Evolutionary conservation across 1,139 yeast genomes (phyloP), one percentile per base, ranked within the genome.

Genomic region (Yamadazyma triangularis): DNA sequence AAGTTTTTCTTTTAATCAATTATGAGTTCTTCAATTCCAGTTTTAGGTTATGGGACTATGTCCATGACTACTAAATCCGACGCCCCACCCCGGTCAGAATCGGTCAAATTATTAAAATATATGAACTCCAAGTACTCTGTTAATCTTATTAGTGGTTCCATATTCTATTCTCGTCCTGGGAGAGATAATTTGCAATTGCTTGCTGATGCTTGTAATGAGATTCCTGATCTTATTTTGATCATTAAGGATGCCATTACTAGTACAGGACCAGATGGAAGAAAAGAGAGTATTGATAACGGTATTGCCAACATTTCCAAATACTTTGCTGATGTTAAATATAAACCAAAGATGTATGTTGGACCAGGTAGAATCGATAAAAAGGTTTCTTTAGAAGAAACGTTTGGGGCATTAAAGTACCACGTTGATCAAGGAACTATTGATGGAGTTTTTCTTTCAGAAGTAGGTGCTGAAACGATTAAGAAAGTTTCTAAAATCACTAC

Each of bases 371-470:
- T 82, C 24, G 88, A 82, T 45, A 56, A 57, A 5, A 57, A 49
- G 0, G 64, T 58, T 24, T 70, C 79, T 2, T 54, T 66, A 28
- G 73, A 70, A 15, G 70, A 75, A 21, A 67, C 79, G 0, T 55
- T 79, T 28, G 59, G 62, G 13, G 67, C 67, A 34, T 60, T 79
- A 37, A 61, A 68, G 30, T 76, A 74, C 20, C 69, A 61, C 39
- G 70, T 79, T 18, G 69, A 75, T 30, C 45, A 56, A 8, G 87
- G 87, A 12, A 60, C 56, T 22, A 66, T 85, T 41, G 79, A 76
- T 33, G 87, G 83, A 9, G 70, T 82, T 35, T 79, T 85, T 0
- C 59, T 87, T 30, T 77, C 87, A 30, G 95, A 87, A 54, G 86
- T 79, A 15, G 66, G 74, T 23, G 78, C 74, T 6, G 64, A 63